phyloP scores from a whole-genome alignment of 805 yeast species.

The Cyberlindnera saturnus region DNA sequence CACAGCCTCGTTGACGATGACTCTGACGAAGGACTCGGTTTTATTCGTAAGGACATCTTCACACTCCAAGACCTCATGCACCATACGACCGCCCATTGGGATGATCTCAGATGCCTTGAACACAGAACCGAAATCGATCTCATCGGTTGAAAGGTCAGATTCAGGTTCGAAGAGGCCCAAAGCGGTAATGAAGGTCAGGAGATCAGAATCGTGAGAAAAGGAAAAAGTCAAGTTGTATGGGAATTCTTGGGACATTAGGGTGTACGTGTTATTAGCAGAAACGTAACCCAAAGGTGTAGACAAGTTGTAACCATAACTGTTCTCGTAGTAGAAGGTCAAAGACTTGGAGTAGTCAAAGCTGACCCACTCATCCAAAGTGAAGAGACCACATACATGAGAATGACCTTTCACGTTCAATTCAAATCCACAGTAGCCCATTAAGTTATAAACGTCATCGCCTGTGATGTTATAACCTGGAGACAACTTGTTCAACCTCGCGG shows the following conservation, averaged over 20 bases:
- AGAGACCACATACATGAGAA: conserved; percentile 61
- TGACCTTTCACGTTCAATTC: conserved; percentile 66
- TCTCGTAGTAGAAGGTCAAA: conserved; percentile 50
- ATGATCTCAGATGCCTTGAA: conserved; percentile 44
- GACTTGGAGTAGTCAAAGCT: conserved; percentile 57
- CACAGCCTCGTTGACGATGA: conserved; percentile 48
- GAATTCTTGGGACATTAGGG: conserved; percentile 43
- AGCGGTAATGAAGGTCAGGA: conserved; percentile 56
- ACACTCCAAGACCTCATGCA: conserved; percentile 45
- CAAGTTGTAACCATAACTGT: conserved; percentile 57
- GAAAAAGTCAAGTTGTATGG: conserved; percentile 55
- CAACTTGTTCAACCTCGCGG: conserved; percentile 47
- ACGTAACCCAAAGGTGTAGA: conserved; percentile 58
- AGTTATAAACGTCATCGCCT: conserved; percentile 40
- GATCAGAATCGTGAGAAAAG: conserved; percentile 71
- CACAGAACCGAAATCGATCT: conserved; percentile 39
- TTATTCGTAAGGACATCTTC: conserved; percentile 25
- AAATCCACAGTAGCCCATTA: conserved; percentile 66
- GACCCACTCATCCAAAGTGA: conserved; percentile 63
- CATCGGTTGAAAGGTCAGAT: conserved; percentile 35
- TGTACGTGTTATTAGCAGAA: conserved; percentile 44
- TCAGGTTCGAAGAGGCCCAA: conserved; percentile 43
- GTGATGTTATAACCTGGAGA: conserved; percentile 53
- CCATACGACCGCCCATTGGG: conserved; percentile 54
- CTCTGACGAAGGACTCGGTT: conserved; percentile 36